phyloP scores from a whole-genome alignment of 352 stramenopile genomes.

The Phytophthora capsici region DNA sequence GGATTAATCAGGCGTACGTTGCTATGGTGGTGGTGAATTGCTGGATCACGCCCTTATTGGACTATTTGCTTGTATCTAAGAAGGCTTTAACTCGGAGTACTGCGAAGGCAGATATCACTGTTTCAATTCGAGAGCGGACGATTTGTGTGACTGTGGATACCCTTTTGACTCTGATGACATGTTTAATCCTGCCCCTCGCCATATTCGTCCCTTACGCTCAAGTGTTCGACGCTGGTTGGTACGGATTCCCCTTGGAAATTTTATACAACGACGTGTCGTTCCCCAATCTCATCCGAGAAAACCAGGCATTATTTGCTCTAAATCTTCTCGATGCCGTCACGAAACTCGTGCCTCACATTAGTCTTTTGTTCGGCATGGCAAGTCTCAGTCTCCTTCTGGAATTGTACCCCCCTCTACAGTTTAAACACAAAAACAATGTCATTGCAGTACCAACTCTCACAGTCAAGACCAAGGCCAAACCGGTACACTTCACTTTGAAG shows the following conservation, averaged over 20 bases:
- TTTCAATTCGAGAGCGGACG: constrained; percentile 25
- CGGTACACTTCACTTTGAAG: too few relatives aligned
- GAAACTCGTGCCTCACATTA: constrained; percentile 45
- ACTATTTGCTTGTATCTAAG: constrained; percentile 15
- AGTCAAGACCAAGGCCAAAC: not conserved
- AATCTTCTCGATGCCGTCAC: constrained; percentile 35
- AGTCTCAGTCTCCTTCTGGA: constrained; percentile 41
- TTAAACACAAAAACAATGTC: constrained; percentile 1
- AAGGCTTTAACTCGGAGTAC: not conserved
- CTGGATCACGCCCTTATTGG: constrained; percentile 35
- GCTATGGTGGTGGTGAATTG: constrained; percentile 46
- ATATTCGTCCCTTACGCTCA: constrained; percentile 33
- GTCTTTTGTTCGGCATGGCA: constrained; percentile 44
- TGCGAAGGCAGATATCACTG: not conserved
- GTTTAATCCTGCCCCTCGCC: constrained; percentile 22
- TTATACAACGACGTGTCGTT: constrained; percentile 57
- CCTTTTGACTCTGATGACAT: constrained; percentile 1
- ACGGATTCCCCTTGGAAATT: constrained; percentile 41
- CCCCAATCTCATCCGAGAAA: constrained; percentile 52
- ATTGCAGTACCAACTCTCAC: not conserved
- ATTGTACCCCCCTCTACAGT: constrained; percentile 1
- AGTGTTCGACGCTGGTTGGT: constrained; percentile 33
- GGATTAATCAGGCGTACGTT: constrained; percentile 57
- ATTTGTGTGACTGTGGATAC: constrained; percentile 26
- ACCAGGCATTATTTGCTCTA: constrained; percentile 46